A percentile compares a stretch with the other conserved stretches of the same genome.
These are phyloP conservation scores for Stylosanthes scabra DNA, from an alignment of 331 rosid genomes.

Conservation along the genomic window DNA sequence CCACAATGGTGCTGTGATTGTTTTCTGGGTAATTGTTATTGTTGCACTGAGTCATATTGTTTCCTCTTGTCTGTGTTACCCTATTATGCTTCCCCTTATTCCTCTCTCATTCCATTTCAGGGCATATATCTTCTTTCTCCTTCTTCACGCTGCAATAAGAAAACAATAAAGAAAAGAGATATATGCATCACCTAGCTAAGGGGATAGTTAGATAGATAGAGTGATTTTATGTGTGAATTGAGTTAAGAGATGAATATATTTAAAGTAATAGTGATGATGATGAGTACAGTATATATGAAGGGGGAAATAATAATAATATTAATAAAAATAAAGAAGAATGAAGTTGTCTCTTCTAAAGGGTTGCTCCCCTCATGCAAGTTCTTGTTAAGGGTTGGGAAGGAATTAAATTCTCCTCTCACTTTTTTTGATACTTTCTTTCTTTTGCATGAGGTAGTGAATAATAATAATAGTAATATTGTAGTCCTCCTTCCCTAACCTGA, in stretches of 20 bases:
- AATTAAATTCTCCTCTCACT: conserved; percentile 59
- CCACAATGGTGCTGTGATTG: conserved; percentile 44
- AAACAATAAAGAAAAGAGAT: conserved; percentile 20
- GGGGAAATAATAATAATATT: no score
- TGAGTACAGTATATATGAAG: conserved; percentile 14
- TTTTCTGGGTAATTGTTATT: conserved; percentile 32
- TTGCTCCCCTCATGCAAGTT: conserved; percentile 56
- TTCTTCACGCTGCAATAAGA: conserved; percentile 32
- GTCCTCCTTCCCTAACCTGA: conserved; percentile 33
- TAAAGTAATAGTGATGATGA: conserved; percentile 36
- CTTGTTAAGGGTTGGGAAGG: conserved; percentile 58
- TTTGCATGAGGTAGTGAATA: conserved; percentile 52
- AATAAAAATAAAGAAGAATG: conserved; percentile 36
- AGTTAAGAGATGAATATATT: conserved; percentile 35
- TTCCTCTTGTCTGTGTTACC: conserved; percentile 36
- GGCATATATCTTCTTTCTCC: conserved; percentile 18
- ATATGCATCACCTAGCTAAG: no score
- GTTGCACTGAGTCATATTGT: conserved; percentile 72
- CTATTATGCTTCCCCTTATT: conserved; percentile 27
- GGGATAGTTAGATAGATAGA: no score
- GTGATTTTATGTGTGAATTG: conserved; percentile 13
- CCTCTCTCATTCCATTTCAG: conserved; percentile 44
- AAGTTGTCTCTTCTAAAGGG: conserved; percentile 60
- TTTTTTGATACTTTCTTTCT: conserved; percentile 45
- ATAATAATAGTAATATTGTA: conserved; percentile 18